phyloP scores from a whole-genome alignment of 106 monocot species.

The Posidonia australis region DNA sequence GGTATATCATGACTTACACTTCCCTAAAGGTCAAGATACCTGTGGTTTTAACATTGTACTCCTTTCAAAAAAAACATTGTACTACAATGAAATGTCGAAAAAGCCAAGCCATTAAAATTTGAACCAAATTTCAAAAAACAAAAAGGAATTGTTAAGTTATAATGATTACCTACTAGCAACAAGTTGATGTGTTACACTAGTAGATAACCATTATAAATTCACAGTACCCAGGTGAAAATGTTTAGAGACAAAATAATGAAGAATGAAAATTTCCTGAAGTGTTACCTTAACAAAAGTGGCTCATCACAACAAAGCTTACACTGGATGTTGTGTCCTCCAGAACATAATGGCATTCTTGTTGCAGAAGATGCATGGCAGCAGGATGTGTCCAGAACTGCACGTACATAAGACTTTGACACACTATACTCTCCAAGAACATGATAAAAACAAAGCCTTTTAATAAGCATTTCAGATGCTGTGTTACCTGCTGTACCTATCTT shows the following conservation, averaged over 20 bases:
- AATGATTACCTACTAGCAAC: too few relatives aligned
- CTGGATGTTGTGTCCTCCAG: conserved; percentile 12
- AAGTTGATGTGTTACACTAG: too few relatives aligned
- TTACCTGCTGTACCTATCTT: not conserved
- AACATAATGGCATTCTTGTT: conserved; percentile 19
- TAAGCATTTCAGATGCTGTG: too few relatives aligned
- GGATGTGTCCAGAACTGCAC: conserved; percentile 25
- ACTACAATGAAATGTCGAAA: too few relatives aligned
- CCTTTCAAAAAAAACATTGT: too few relatives aligned
- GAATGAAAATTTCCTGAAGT: not conserved
- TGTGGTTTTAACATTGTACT: too few relatives aligned
- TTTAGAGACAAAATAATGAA: not conserved
- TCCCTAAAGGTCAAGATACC: too few relatives aligned
- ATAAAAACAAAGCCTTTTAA: not conserved
- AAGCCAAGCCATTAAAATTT: too few relatives aligned
- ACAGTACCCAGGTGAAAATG: not conserved
- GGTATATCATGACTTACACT: too few relatives aligned
- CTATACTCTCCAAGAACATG: not conserved
- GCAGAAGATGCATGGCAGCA: conserved; percentile 19
- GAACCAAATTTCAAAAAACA: too few relatives aligned
- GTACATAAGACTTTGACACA: not conserved
- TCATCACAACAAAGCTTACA: conserved; percentile 22
- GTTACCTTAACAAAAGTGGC: conserved; percentile 41
- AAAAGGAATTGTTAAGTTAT: too few relatives aligned
- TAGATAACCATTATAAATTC: not conserved